Evolutionary conservation across 306 rosid species (phyloP).

Genomic region (Urtica urens): DNA sequence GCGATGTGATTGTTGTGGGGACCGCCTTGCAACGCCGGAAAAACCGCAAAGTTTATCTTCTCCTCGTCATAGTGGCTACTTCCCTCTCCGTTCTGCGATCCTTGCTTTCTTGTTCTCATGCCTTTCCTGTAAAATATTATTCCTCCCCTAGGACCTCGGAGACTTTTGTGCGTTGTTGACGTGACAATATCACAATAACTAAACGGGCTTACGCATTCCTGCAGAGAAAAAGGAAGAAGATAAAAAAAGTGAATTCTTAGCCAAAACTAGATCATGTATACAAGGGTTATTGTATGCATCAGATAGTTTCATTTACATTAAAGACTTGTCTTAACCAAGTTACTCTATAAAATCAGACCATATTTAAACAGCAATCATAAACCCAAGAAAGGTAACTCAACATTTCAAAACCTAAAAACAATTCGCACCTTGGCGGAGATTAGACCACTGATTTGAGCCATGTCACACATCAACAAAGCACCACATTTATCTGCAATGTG

Average conservation of each 20-base stretch:
- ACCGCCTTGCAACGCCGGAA: slow-evolving; percentile 80
- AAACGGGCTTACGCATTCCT: slow-evolving; percentile 68
- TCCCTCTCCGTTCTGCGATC: slow-evolving; percentile 35
- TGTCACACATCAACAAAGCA: slow-evolving; percentile 75
- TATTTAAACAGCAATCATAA: neutral
- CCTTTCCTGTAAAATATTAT: slow-evolving; percentile 69
- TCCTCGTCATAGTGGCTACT: slow-evolving; percentile 52
- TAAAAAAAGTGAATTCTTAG: too few species aligned
- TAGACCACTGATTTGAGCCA: slow-evolving; percentile 89
- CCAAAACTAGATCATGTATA: too few species aligned
- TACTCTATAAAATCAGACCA: too few species aligned
- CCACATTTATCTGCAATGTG: slow-evolving; percentile 74
- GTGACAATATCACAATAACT: slow-evolving; percentile 69
- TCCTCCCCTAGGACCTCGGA: slow-evolving; percentile 83
- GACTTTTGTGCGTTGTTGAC: slow-evolving; percentile 88
- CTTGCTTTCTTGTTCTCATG: slow-evolving; percentile 45
- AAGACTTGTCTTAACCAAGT: too few species aligned
- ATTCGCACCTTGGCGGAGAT: slow-evolving; percentile 65
- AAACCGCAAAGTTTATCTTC: slow-evolving; percentile 68
- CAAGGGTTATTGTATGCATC: too few species aligned
- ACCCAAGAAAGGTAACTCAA: neutral
- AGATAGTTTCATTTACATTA: too few species aligned
- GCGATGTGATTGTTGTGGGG: slow-evolving; percentile 82
- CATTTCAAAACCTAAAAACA: neutral
- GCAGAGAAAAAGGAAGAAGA: slow-evolving; percentile 17